Evolutionary conservation across 768 basidiomycete species (phyloP).

Genomic region (Termitomyces sp.): DNA sequence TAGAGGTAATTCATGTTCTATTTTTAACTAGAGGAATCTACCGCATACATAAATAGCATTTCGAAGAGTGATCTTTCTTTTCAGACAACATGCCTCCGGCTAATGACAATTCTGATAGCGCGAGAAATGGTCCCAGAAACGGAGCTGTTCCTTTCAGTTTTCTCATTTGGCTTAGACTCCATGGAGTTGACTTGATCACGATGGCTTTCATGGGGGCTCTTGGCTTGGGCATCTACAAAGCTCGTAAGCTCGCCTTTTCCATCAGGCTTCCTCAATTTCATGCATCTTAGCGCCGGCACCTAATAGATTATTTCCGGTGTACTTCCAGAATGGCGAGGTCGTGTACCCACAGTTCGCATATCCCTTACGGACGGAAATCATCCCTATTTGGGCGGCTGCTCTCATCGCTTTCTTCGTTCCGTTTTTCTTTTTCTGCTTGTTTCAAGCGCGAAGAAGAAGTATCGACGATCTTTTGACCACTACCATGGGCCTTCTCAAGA

Average conservation of each 20-base stretch:
- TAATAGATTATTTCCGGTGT: conserved; percentile 37
- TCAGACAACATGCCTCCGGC: background rate
- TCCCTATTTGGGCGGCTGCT: conserved; percentile 50
- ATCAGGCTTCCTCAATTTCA: background rate
- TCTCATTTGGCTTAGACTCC: conserved; percentile 38
- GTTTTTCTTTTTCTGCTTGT: conserved; percentile 50
- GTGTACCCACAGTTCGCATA: conserved; percentile 51
- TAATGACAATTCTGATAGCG: background rate
- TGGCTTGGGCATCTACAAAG: conserved; percentile 49
- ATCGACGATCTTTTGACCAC: conserved; percentile 43
- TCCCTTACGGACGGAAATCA: conserved; percentile 43
- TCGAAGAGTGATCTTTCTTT: background rate
- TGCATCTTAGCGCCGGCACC: conserved; percentile 34
- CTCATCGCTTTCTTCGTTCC: conserved; percentile 50
- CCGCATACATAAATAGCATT: background rate
- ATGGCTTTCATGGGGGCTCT: conserved; percentile 55
- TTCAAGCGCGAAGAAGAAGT: conserved; percentile 45
- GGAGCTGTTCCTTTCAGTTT: conserved; percentile 23
- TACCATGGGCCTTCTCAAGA: conserved; percentile 49
- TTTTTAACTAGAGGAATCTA: background rate
- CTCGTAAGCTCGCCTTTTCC: conserved; percentile 22
- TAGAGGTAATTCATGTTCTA: background rate
- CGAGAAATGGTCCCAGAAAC: background rate
- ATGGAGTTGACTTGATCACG: conserved; percentile 47
- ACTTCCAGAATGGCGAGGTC: conserved; percentile 40